Base-by-base conservation (phyloP, 2,329 filamentous ascomycete species). In the Albifimbria verrucaria region DNA sequence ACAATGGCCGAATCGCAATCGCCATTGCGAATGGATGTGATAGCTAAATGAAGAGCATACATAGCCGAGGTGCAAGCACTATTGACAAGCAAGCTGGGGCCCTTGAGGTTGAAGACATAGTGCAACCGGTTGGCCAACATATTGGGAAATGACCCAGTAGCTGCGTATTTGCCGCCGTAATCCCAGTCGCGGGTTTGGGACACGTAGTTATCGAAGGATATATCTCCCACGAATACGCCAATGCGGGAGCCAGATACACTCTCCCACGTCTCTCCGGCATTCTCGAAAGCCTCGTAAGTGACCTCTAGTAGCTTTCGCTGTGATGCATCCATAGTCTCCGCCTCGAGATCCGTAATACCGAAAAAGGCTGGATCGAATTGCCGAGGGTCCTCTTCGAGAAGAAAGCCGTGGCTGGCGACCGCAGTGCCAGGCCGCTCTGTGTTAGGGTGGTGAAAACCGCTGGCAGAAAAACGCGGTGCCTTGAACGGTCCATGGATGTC, bases 101-200 rank as follows among this genome's bases (percentile, higher is more conserved):
- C 55, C 3, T 48, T 32, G 15, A 57, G 50, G 24, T 57, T 52
- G 24, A 57, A 52, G 17, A 51, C 32, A 36, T 57, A 53, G 44
- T 36, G 48, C 18, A 57, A 36, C 17, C 55, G 52, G 51, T 57
- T 57, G n/a, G 52, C 28, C 39, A 57, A 24, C 12, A 55, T 53
- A 45, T 17, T 36, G 2, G 44, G 42, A 4, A 18, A 50, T 11
- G 23, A 36, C 7, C 52, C 55, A 2, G 45, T 51, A 2, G 36
- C 44, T 11, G 43, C 50, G 7, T 51, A 55, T 12, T 21, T 41
- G 52, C 50, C 5, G 17, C 12, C 10, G 18, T 20, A 20, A 3
- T 48, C 46, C 25, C 25, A 36, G 21, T 48, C 46, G 18, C 46
- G 23, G 5, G 28, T 26, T 43, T 51, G 50, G 15, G n/a, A n/a